These are phyloP conservation scores for Globisporangium spinosum DNA, from an alignment of 352 stramenopile species.

Conservation along the genomic window DNA sequence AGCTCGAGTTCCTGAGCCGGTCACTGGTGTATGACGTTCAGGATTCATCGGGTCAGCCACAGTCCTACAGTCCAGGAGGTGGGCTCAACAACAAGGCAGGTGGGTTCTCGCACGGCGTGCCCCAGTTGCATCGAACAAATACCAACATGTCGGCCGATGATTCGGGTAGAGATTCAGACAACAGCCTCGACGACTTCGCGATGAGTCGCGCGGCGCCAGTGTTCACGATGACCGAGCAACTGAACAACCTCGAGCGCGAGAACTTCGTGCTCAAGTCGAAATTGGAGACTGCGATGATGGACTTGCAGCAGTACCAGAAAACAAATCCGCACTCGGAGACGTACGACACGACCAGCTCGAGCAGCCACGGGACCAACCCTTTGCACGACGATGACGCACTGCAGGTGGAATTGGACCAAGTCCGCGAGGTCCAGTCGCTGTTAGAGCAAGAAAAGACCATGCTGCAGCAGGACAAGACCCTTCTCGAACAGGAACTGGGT, in stretches of 20 bases:
- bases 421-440: conserved; percentile 17
- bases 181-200: conserved; percentile 18
- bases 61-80: background rate
- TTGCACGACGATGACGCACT: conserved; percentile 1
- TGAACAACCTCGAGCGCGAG: conserved; percentile 69
- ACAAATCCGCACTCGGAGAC: conserved; percentile 30
- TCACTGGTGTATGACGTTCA: conserved; percentile 44
- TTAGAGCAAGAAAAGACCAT: conserved; percentile 27
- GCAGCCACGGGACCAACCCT: conserved; percentile 20
- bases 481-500: conserved; percentile 39
- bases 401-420: conserved; percentile 42
- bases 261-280: conserved; percentile 69
- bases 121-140: conserved; percentile 25
- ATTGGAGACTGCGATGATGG: conserved; percentile 34
- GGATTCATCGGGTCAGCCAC: background rate
- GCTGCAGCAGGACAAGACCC: conserved; percentile 23
- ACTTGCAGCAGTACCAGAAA: conserved; percentile 38
- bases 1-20: conserved; percentile 57
- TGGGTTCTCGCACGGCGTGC: conserved; percentile 13
- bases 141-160: conserved; percentile 48
- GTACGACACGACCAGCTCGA: conserved; percentile 45
- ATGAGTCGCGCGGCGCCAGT: conserved; percentile 35
- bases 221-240: conserved; percentile 64
- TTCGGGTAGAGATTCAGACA: conserved; percentile 23
- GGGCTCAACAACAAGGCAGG: conserved; percentile 1